A percentile compares a stretch with the other conserved stretches of the same genome.
Evolutionary conservation across 2,329 filamentous ascomycete genomes (phyloP).

Genomic region (Nemania serpens): DNA sequence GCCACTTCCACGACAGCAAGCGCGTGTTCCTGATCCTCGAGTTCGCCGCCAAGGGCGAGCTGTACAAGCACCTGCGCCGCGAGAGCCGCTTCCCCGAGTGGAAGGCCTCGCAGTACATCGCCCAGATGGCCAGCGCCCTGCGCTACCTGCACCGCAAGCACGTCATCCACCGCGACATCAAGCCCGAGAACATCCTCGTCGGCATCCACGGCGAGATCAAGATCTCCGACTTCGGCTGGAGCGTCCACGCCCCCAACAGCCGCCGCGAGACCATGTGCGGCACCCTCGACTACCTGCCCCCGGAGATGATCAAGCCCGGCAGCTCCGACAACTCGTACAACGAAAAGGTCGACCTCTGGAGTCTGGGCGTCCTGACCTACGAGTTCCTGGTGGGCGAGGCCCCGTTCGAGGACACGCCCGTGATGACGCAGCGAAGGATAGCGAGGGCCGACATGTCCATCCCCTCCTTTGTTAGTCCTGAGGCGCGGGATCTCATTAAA

Average conservation of each 20-base stretch:
- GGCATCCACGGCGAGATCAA: conserved; percentile 98
- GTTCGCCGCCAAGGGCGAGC: conserved; percentile 82
- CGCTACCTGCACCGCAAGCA: conserved; percentile 95
- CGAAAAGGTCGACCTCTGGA: conserved; percentile 97
- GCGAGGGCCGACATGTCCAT: conserved; percentile 89
- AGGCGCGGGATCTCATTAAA: conserved; percentile 92
- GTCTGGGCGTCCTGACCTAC: conserved; percentile 90
- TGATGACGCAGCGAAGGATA: conserved; percentile 93
- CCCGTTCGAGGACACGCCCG: conserved; percentile 92
- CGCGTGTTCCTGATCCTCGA: conserved; percentile 86
- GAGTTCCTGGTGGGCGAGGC: conserved; percentile 96
- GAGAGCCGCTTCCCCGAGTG: conserved; percentile 82
- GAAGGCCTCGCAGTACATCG: conserved; percentile 85
- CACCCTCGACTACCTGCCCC: conserved; percentile 94
- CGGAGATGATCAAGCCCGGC: conserved; percentile 92
- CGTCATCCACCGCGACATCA: conserved; percentile 96
- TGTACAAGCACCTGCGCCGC: conserved; percentile 84
- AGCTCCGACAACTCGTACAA: conserved; percentile 85
- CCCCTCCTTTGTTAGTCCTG: conserved; percentile 85
- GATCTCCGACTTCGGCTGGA: conserved; percentile 98
- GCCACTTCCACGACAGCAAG: conserved; percentile 88
- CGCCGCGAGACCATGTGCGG: conserved; percentile 94
- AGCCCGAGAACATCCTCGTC: conserved; percentile 95
- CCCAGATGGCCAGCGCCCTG: conserved; percentile 87
- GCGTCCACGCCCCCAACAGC: conserved; percentile 95